Percentiles rank a stretch among this genome's conserved stretches.
These are phyloP conservation scores for Phialemonium atrogriseum DNA, from an alignment of 2,329 filamentous ascomycete genomes.

Conservation along the genomic window DNA sequence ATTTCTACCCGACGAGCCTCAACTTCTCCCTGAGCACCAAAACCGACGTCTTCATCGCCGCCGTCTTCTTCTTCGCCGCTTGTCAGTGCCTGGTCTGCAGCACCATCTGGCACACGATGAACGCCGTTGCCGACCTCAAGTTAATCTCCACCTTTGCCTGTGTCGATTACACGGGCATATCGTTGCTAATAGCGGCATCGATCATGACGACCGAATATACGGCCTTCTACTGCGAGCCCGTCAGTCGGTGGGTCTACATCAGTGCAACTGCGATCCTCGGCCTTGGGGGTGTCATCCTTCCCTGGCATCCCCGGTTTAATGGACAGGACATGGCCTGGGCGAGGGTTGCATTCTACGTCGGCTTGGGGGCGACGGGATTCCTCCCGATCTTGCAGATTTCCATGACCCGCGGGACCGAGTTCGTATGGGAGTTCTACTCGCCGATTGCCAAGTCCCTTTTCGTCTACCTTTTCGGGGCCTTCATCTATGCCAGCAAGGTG, in stretches of 20 bases:
- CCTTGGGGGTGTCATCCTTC: slow-evolving; percentile 78
- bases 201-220: slow-evolving; percentile 99
- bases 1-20: slow-evolving; percentile 83
- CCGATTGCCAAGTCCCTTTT: slow-evolving; percentile 75
- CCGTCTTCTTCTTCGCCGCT: slow-evolving; percentile 91
- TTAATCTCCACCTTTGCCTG: slow-evolving; percentile 94
- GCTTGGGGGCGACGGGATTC: slow-evolving; percentile 80
- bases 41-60: slow-evolving; percentile 82
- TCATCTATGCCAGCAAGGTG: slow-evolving; percentile 84
- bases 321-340: slow-evolving; percentile 85
- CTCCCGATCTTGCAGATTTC: slow-evolving; percentile 80
- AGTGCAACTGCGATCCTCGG: slow-evolving; percentile 71
- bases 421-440: slow-evolving; percentile 84
- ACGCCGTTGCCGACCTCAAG: slow-evolving; percentile 81
- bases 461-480: slow-evolving; percentile 79
- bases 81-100: slow-evolving; percentile 93
- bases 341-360: slow-evolving; percentile 84
- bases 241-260: slow-evolving; percentile 83
- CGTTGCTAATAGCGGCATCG: slow-evolving; percentile 84
- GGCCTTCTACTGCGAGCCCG: slow-evolving; percentile 93
- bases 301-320: slow-evolving; percentile 96
- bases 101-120: slow-evolving; percentile 98
- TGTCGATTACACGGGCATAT: slow-evolving; percentile 97
- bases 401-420: slow-evolving; percentile 65
- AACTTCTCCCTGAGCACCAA: slow-evolving; percentile 85